Percentiles rank a stretch among this genome's conserved stretches.
Conservation (phyloP, 2,329 filamentous ascomycete species). For the Dendryphion nanum region DNA sequence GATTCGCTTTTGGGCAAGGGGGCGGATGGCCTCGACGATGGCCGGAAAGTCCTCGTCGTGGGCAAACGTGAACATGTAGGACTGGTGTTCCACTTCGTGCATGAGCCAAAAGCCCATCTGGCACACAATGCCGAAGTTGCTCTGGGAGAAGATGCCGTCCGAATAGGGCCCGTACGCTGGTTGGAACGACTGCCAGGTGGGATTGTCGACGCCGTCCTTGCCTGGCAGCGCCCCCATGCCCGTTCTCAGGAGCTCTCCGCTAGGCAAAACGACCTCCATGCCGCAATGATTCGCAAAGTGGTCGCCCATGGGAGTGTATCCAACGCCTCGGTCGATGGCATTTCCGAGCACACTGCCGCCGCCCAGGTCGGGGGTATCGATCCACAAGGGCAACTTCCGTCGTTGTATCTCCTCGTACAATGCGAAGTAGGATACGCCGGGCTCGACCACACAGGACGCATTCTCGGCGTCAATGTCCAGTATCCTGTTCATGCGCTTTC, state of each 20-base stretch:
- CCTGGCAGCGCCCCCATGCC: constrained; percentile 41
- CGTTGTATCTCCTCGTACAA: constrained; percentile 52
- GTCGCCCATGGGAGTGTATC: constrained; percentile 41
- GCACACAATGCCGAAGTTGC: constrained; percentile 35
- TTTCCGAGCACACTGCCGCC: constrained; percentile 47
- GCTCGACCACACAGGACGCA: constrained; percentile 54
- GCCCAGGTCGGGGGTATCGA: constrained; percentile 49
- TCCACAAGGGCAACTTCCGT: constrained; percentile 43
- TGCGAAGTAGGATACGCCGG: constrained; percentile 54
- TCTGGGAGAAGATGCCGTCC: constrained; percentile 38
- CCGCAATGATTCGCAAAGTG: constrained; percentile 48
- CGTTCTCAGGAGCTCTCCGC: constrained; percentile 40
- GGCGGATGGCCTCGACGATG: constrained; percentile 51
- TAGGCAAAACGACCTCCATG: constrained; percentile 44
- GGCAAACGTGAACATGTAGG: constrained; percentile 46
- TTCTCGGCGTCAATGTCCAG: constrained; percentile 52
- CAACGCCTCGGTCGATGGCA: constrained; percentile 47
- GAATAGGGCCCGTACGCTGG: constrained; percentile 38
- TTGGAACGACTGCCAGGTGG: constrained; percentile 32
- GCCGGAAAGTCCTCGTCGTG: constrained; percentile 51
- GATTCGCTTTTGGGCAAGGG: constrained; percentile 37
- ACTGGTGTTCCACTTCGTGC: constrained; percentile 52
- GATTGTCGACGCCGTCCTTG: constrained; percentile 18
- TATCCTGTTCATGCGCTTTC: constrained; percentile 53
- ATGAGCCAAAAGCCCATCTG: constrained; percentile 58